Percentiles rank a stretch among this genome's conserved stretches.
phyloP scores from a whole-genome alignment of 2,329 filamentous ascomycete species.

The Thelonectria blattea region DNA sequence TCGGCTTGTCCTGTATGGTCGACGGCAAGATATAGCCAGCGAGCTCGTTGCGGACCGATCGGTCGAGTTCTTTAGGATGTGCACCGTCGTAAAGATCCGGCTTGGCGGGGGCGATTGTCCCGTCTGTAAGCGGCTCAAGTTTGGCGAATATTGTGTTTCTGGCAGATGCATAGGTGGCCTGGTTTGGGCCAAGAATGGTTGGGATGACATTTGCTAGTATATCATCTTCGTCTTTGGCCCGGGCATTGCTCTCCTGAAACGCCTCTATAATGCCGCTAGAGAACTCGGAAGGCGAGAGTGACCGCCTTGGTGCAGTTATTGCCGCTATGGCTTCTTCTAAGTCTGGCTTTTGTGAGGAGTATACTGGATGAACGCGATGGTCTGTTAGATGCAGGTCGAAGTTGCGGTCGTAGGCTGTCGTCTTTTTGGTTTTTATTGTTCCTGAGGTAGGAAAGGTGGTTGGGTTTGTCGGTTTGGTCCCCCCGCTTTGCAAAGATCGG shows the following conservation, averaged over 20 bases:
- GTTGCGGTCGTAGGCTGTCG: conserved; percentile 39
- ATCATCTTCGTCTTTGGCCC: conserved; percentile 44
- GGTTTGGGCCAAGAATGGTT: conserved; percentile 34
- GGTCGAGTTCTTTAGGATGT: conserved; percentile 33
- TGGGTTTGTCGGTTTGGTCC: conserved; percentile 18
- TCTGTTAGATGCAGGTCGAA: conserved; percentile 48
- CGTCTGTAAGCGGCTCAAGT: conserved; percentile 44
- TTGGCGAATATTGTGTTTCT: conserved; percentile 42
- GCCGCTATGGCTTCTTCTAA: conserved; percentile 6
- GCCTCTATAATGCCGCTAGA: conserved; percentile 37
- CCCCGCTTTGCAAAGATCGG: conserved; percentile 18
- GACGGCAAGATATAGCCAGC: conserved; percentile 41
- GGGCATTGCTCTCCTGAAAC: conserved; percentile 38
- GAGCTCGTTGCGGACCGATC: conserved; percentile 34
- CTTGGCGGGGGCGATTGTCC: conserved; percentile 35
- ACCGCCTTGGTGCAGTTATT: conserved; percentile 28
- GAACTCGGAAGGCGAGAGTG: conserved; percentile 46
- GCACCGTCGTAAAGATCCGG: conserved; percentile 44
- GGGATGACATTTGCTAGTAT: conserved; percentile 43
- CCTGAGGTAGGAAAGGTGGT: neutral
- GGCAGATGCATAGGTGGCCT: conserved; percentile 7
- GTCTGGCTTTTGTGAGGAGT: conserved; percentile 40
- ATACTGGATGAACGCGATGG: conserved; percentile 38
- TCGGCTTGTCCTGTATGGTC: conserved; percentile 37
- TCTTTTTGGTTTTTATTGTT: conserved; percentile 19